A percentile compares a stretch with the other conserved stretches of the same genome.
Conservation (phyloP, 306 rosid species). For the Cicer chorassanicum region DNA sequence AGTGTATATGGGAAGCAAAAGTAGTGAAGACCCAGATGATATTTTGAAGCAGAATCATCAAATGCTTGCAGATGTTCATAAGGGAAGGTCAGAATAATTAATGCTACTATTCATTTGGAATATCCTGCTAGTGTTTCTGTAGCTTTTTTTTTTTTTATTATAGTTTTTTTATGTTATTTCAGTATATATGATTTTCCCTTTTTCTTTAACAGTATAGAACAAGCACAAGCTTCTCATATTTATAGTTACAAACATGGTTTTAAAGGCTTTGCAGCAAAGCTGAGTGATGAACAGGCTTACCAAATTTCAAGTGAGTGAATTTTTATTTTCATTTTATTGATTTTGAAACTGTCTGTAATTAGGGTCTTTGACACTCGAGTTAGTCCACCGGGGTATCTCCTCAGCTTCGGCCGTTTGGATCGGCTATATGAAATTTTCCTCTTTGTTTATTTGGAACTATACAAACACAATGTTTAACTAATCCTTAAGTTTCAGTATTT, state of each 20-base stretch:
- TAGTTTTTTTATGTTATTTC: not conserved
- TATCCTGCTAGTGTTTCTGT: not conserved
- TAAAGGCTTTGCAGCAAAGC: constrained; percentile 80
- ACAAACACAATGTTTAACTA: not conserved
- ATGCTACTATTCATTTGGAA: not conserved
- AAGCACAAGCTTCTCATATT: constrained; percentile 67
- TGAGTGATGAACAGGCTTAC: constrained; percentile 66
- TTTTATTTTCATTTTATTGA: not conserved
- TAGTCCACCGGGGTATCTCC: too few species aligned
- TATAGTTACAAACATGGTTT: constrained; percentile 80
- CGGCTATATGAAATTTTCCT: not conserved
- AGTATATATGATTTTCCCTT: constrained; percentile 14
- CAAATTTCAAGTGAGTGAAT: constrained; percentile 58
- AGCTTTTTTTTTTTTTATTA: not conserved
- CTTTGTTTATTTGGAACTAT: not conserved
- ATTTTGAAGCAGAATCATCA: constrained; percentile 64
- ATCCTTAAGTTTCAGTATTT: not conserved
- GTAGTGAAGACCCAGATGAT: constrained; percentile 60
- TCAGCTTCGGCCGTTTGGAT: too few species aligned
- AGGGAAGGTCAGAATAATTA: constrained; percentile 56
- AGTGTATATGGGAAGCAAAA: constrained; percentile 82
- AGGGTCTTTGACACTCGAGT: too few species aligned
- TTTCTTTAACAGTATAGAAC: constrained; percentile 57
- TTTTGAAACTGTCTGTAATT: not conserved
- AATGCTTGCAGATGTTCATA: constrained; percentile 70